Evolutionary conservation across 2,329 filamentous ascomycete species (phyloP).

Genomic region (Fusarium sublunatum): DNA sequence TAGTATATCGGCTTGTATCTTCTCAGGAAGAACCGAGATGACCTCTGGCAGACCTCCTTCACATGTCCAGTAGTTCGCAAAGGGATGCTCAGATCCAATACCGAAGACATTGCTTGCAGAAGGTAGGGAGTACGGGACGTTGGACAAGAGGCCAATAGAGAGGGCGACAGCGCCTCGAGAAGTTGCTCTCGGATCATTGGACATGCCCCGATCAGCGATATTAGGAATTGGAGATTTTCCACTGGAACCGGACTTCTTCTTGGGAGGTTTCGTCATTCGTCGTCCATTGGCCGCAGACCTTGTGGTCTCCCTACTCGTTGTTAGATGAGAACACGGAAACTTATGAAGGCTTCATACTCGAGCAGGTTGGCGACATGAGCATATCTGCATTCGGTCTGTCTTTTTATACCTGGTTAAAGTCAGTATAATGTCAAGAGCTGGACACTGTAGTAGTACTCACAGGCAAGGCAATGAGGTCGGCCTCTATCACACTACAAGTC

Average conservation of each 20-base stretch:
- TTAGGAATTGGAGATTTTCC: slow-evolving; percentile 62
- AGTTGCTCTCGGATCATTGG: slow-evolving; percentile 56
- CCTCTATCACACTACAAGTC: slow-evolving; percentile 76
- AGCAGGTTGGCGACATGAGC: slow-evolving; percentile 80
- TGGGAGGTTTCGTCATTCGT: slow-evolving; percentile 67
- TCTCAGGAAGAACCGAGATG: slow-evolving; percentile 78
- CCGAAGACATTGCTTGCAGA: slow-evolving; percentile 83
- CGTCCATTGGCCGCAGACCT: slow-evolving; percentile 64
- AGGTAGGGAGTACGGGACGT: slow-evolving; percentile 76
- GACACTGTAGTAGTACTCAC: slow-evolving; percentile 54
- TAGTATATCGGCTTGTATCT: slow-evolving; percentile 79
- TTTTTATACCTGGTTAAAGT: slow-evolving; percentile 71
- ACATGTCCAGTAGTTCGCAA: slow-evolving; percentile 87
- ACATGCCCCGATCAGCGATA: slow-evolving; percentile 65
- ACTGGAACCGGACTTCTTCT: slow-evolving; percentile 60
- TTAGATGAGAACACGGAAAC: slow-evolving; percentile 26
- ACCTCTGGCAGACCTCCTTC: slow-evolving; percentile 80
- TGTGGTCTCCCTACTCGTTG: slow-evolving; percentile 63
- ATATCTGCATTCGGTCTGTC: slow-evolving; percentile 80
- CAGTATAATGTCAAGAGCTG: slow-evolving; percentile 6
- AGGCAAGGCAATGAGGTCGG: slow-evolving; percentile 74
- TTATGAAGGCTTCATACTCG: slow-evolving; percentile 64
- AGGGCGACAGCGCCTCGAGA: slow-evolving; percentile 65
- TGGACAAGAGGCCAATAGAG: slow-evolving; percentile 73
- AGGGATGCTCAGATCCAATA: slow-evolving; percentile 81